These are phyloP conservation scores for Sphagnum tenellum DNA, from an alignment of 225 moss, liverwort and hornwort species.

Conservation along the genomic window DNA sequence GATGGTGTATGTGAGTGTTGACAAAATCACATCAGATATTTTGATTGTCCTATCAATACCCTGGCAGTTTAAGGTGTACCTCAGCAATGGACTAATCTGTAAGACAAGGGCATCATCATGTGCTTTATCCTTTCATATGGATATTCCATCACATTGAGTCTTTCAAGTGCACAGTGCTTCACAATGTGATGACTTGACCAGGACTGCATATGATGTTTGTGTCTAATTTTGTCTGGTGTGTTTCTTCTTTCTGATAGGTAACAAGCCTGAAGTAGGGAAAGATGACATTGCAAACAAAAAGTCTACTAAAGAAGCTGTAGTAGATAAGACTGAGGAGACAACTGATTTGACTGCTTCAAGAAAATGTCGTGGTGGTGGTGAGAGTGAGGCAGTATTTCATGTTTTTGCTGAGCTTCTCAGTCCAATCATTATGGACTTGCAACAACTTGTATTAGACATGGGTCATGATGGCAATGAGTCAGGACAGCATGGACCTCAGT, in stretches of 20 bases:
- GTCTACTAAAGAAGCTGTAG: constrained; percentile 19
- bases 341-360: constrained; percentile 2
- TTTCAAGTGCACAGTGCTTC: background rate
- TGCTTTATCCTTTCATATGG: background rate
- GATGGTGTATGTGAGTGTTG: too few relatives aligned
- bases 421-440: constrained; percentile 55
- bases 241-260: constrained; percentile 14
- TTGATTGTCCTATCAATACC: too few relatives aligned
- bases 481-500: constrained; percentile 12
- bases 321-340: constrained; percentile 18
- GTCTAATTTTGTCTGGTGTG: background rate
- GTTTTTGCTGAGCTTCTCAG: constrained; percentile 76
- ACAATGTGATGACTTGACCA: too few relatives aligned
- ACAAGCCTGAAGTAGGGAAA: constrained; percentile 11
- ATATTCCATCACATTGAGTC: background rate
- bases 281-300: constrained; percentile 16
- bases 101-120: background rate
- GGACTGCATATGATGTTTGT: background rate
- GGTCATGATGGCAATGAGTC: background rate
- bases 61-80: too few relatives aligned
- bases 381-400: constrained; percentile 57
- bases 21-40: too few relatives aligned
- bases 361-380: constrained; percentile 18
- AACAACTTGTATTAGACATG: constrained; percentile 14
- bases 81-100: background rate